These are phyloP conservation scores for Candida frijolesensis DNA, from an alignment of 1,139 yeast genomes.

Conservation along the genomic window DNA sequence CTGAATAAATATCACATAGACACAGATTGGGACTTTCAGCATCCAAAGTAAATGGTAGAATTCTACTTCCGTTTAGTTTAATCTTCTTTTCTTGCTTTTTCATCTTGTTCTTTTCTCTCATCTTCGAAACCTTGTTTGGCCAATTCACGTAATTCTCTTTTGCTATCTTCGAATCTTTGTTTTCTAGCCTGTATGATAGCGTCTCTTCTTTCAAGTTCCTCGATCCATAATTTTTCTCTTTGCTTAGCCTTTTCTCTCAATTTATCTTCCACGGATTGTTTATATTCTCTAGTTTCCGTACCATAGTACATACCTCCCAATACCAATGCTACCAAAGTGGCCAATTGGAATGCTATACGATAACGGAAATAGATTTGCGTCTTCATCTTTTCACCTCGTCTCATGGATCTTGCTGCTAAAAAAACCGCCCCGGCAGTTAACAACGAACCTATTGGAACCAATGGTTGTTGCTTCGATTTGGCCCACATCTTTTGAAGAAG, in stretches of 20 bases:
- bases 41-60: too few relatives aligned
- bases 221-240: slow-evolving; percentile 88
- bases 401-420: slow-evolving; percentile 75
- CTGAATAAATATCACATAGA: too few relatives aligned
- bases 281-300: slow-evolving; percentile 38
- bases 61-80: too few relatives aligned
- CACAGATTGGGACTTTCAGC: too few relatives aligned
- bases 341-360: slow-evolving; percentile 85
- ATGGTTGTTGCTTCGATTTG: slow-evolving; percentile 69
- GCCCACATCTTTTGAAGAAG: slow-evolving; percentile 31
- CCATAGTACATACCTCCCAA: slow-evolving; percentile 75
- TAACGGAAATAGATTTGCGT: slow-evolving; percentile 89
- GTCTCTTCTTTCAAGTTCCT: slow-evolving; percentile 85
- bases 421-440: slow-evolving; percentile 81
- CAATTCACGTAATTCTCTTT: slow-evolving; percentile 38
- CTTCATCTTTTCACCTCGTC: slow-evolving; percentile 67
- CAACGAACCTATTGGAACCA: slow-evolving; percentile 78
- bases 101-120: slow-evolving; percentile 15
- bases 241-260: slow-evolving; percentile 75
- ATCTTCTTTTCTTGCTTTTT: background rate
- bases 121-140: slow-evolving; percentile 45
- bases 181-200: slow-evolving; percentile 67
- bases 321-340: slow-evolving; percentile 78
- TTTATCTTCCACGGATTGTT: slow-evolving; percentile 59
- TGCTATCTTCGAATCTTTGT: slow-evolving; percentile 43